Conservation (phyloP, 2,329 filamentous ascomycete genomes). For the Rachicladosporium sp. region DNA sequence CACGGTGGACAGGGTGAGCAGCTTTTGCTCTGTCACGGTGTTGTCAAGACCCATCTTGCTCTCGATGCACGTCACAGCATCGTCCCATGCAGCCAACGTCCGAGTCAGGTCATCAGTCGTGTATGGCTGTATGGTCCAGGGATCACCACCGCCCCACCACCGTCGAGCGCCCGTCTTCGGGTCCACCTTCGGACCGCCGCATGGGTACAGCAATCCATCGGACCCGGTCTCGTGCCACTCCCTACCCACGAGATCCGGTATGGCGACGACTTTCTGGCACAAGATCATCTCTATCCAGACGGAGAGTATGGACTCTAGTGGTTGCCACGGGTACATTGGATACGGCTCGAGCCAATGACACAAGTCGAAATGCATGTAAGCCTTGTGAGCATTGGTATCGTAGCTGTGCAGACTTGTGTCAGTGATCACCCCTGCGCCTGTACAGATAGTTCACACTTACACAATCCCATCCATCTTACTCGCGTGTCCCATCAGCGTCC, state of each 20-base stretch:
- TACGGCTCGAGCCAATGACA: neutral
- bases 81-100: too few relatives aligned
- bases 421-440: neutral
- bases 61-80: too few relatives aligned
- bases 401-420: neutral
- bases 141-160: neutral
- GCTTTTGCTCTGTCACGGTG: too few relatives aligned
- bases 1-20: neutral
- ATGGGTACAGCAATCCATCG: too few relatives aligned
- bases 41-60: too few relatives aligned
- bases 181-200: neutral
- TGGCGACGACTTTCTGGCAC: neutral
- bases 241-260: neutral
- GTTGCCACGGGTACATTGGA: neutral
- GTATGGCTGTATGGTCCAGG: neutral
- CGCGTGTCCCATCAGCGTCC: neutral
- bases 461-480: neutral
- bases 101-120: too few relatives aligned
- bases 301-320: neutral
- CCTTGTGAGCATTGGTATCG: neutral
- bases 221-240: too few relatives aligned
- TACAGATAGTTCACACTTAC: neutral
- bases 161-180: neutral
- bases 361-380: neutral
- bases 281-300: constrained; percentile 1